Base-by-base conservation (phyloP, 2,329 filamentous ascomycete genomes). In the Lojkania enalia region DNA sequence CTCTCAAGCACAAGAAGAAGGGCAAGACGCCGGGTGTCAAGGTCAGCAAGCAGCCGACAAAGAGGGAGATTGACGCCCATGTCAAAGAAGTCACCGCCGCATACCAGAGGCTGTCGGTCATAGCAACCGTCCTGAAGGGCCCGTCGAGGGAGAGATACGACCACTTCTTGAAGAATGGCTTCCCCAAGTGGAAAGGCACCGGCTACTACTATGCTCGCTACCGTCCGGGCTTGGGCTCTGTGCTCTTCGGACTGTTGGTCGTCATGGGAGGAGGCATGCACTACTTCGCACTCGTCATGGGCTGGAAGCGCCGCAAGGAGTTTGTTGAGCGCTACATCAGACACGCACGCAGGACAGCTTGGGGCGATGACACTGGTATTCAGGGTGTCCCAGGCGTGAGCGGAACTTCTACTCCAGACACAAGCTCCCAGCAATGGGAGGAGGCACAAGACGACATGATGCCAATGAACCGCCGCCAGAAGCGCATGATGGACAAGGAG, bases 151-250 rank as follows among this genome's bases (percentile, higher is more conserved):
- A 89, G 58, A 87, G 94, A 52, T 99, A 99, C 72, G 92, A 99
- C 69, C 87, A 96, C 71, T 99, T 97, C 76, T 74, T 97, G 49
- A 75, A 77, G 69, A 90, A 97, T 71, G 94, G 94, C 50, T 99
- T 99, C 76, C 94, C 94, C 21, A 83, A 83, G 44, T 99, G 94
- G 94, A 91, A 92, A 75, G 94, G 94, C 46, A 96, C 92, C 33
- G 92, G 94, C 51, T 99, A 99, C 80, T 99, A 97, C 80, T 99
- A 99, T 77, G 85, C 84, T 61, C 85, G 94, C 46, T 96, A 92
- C 79, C 83, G 94, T 15, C 94, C 94, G 1, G 94, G 94, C 6
- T 77, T 97, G 33, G 90, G 89, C 47, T 88, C 88, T 12, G 94
- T 96, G 35, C 71, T 97, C 39, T 49, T 86, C 19, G 91, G 92